These are phyloP conservation scores for Blastobotrys arbuscula DNA, from an alignment of 1,139 yeast genomes.

Conservation along the genomic window DNA sequence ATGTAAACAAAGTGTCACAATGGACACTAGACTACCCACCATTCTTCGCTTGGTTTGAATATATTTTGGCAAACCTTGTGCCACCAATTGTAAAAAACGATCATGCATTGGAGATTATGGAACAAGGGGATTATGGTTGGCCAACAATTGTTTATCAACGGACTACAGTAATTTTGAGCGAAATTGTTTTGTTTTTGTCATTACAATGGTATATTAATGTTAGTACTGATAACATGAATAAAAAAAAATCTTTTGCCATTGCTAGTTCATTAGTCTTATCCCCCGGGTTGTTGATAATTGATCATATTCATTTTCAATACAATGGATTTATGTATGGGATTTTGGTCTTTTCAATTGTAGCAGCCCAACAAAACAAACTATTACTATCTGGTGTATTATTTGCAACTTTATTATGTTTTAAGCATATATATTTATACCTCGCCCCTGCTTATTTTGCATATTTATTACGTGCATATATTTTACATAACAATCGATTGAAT, in stretches of 20 bases:
- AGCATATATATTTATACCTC: conserved; percentile 85
- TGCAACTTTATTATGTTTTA: conserved; percentile 77
- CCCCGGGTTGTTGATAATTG: conserved; percentile 84
- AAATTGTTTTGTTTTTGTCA: conserved; percentile 61
- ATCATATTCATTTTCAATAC: conserved; percentile 92
- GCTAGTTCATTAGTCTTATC: conserved; percentile 80
- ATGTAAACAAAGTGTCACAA: conserved; percentile 72
- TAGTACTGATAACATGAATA: conserved; percentile 32
- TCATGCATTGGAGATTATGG: conserved; percentile 72
- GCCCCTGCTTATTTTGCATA: conserved; percentile 93
- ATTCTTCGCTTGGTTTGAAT: conserved; percentile 92
- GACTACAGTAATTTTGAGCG: conserved; percentile 71
- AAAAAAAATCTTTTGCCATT: conserved; percentile 55
- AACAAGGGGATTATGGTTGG: conserved; percentile 61
- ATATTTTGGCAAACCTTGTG: conserved; percentile 64
- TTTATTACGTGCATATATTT: conserved; percentile 65
- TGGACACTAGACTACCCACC: conserved; percentile 99
- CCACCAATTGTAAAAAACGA: conserved; percentile 58
- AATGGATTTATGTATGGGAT: conserved; percentile 91
- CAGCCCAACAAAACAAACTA: conserved; percentile 56
- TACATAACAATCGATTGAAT: conserved; percentile 45
- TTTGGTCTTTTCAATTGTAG: conserved; percentile 63
- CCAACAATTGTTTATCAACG: conserved; percentile 83
- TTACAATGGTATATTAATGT: conserved; percentile 66
- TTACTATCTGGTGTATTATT: conserved; percentile 69